Conservation (phyloP, 2,329 filamentous ascomycete species). For the Diplodia mutila region DNA sequence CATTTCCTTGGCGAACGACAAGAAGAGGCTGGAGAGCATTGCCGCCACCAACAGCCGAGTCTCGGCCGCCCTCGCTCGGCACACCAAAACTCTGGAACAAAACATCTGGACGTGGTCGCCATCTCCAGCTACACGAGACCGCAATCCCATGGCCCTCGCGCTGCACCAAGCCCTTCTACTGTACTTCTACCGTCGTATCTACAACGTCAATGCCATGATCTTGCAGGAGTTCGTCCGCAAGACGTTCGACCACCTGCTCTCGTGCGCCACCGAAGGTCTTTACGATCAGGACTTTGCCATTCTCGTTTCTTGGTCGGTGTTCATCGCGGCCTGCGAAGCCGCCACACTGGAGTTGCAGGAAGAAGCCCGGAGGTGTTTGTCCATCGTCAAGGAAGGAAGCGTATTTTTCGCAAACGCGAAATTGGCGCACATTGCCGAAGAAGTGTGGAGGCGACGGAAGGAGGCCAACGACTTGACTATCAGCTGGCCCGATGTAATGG, state of each 20-base stretch:
- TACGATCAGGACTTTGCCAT: constrained; percentile 33
- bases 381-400: not conserved
- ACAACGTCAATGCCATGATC: constrained; percentile 44
- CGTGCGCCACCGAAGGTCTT: constrained; percentile 31
- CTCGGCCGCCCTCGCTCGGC: not conserved
- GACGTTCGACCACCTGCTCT: constrained; percentile 37
- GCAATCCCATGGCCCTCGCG: constrained; percentile 43
- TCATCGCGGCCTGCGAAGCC: constrained; percentile 49
- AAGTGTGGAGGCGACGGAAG: too few species aligned
- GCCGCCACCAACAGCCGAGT: too few species aligned
- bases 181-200: constrained; percentile 49
- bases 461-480: too few species aligned
- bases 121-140: not conserved
- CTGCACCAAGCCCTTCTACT: constrained; percentile 47
- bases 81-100: constrained; percentile 14
- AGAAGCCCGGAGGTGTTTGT: not conserved
- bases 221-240: constrained; percentile 45
- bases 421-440: too few species aligned
- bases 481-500: too few species aligned
- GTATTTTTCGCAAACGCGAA: too few species aligned
- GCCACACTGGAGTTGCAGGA: constrained; percentile 37
- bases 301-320: constrained; percentile 43
- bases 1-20: not conserved
- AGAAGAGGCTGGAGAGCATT: not conserved
- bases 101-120: constrained; percentile 1